Evolutionary conservation across 768 basidiomycete genomes (phyloP).

Genomic region (Epithele typhae): DNA sequence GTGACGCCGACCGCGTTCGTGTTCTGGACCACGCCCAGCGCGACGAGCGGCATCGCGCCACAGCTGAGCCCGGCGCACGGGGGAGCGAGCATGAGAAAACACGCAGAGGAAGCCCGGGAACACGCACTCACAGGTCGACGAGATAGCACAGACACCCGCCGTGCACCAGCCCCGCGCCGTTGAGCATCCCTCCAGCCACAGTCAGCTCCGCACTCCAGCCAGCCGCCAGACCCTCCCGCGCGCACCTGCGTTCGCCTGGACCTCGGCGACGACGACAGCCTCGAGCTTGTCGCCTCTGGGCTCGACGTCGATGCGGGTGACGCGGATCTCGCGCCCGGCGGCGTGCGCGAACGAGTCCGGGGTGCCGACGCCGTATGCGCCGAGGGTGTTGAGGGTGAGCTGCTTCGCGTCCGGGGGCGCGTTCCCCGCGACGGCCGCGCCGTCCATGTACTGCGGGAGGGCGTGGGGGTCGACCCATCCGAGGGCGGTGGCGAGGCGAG

Average conservation of each 20-base stretch:
- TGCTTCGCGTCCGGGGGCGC: slow-evolving; percentile 61
- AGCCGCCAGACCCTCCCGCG: not conserved
- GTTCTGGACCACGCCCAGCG: slow-evolving; percentile 54
- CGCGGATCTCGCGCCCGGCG: slow-evolving; percentile 56
- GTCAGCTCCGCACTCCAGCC: not conserved
- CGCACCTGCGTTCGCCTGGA: slow-evolving; percentile 59
- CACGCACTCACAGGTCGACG: slow-evolving; percentile 58
- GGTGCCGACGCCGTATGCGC: slow-evolving; percentile 66
- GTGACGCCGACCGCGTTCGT: slow-evolving; percentile 73
- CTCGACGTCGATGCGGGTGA: slow-evolving; percentile 54
- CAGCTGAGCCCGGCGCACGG: slow-evolving; percentile 35
- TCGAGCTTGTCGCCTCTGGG: slow-evolving; percentile 47
- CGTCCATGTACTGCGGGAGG: slow-evolving; percentile 55
- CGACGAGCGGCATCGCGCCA: slow-evolving; percentile 64
- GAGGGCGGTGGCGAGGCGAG: slow-evolving; percentile 18
- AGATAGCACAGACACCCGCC: slow-evolving; percentile 74
- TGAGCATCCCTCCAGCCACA: slow-evolving; percentile 68
- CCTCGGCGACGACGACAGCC: slow-evolving; percentile 58
- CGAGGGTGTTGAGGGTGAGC: slow-evolving; percentile 62
- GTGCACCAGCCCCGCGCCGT: slow-evolving; percentile 72
- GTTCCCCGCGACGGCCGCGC: slow-evolving; percentile 57
- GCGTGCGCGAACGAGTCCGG: slow-evolving; percentile 57
- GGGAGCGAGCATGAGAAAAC: not conserved
- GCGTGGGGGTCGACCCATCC: slow-evolving; percentile 63
- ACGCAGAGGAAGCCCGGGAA: not conserved